Conservation (phyloP, 257 asterid species). For the Mentha longifolia region DNA sequence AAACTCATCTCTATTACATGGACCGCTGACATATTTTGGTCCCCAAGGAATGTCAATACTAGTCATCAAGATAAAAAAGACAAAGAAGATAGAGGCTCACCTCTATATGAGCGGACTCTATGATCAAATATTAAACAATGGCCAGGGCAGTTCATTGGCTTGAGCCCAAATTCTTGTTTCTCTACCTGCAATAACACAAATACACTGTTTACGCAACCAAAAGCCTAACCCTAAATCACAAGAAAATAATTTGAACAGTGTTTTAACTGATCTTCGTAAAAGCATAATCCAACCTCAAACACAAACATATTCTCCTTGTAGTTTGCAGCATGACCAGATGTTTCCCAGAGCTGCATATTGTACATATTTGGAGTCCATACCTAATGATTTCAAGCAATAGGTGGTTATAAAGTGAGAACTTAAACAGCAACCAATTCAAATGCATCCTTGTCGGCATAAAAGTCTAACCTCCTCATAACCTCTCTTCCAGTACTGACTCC, state of each 20-base stretch:
- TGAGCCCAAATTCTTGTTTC: conserved; percentile 94
- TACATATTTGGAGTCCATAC: conserved; percentile 94
- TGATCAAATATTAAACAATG: conserved; percentile 96
- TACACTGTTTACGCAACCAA: conserved; percentile 20
- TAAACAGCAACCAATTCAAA: conserved; percentile 4
- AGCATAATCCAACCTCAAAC: conserved; percentile 66
- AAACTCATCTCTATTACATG: background rate
- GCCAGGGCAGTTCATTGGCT: conserved; percentile 99
- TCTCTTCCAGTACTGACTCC: conserved; percentile 83
- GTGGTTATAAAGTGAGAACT: conserved; percentile 17
- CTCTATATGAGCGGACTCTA: conserved; percentile 97
- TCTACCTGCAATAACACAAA: conserved; percentile 69
- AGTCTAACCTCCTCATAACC: conserved; percentile 88
- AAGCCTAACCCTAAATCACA: conserved; percentile 15
- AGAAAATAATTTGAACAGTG: background rate
- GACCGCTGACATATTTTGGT: background rate
- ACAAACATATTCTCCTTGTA: conserved; percentile 98
- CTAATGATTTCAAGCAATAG: conserved; percentile 49
- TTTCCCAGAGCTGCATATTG: conserved; percentile 98
- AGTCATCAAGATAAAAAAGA: conserved; percentile 22
- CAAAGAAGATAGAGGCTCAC: conserved; percentile 43
- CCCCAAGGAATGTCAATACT: conserved; percentile 11
- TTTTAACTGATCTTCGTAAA: conserved; percentile 14
- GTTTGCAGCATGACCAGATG: conserved; percentile 99
- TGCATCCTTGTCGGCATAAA: conserved; percentile 27